Evolutionary conservation across 805 yeast genomes (phyloP).

Genomic region (Clavispora asparagi): DNA sequence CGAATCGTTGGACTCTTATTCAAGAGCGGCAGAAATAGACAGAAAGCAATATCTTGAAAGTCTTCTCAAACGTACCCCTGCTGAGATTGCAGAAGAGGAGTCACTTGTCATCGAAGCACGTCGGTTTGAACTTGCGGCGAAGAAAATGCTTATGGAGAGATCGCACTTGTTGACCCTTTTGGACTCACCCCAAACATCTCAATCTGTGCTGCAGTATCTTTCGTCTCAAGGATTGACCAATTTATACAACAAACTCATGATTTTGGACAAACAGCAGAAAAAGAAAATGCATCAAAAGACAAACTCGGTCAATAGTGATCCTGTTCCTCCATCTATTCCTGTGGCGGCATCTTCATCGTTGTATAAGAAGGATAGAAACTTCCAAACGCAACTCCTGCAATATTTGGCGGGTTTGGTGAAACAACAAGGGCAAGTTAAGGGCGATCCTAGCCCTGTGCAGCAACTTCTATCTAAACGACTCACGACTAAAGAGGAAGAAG

Average conservation of each 20-base stretch:
- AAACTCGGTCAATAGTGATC: conserved; percentile 25
- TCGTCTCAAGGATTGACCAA: conserved; percentile 88
- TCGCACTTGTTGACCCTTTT: conserved; percentile 69
- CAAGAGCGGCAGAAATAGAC: conserved; percentile 66
- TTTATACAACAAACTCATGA: conserved; percentile 72
- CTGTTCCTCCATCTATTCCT: conserved; percentile 55
- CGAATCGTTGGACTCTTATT: conserved; percentile 57
- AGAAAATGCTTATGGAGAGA: conserved; percentile 79
- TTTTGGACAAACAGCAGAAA: conserved; percentile 56
- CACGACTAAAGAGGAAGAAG: conserved; percentile 72
- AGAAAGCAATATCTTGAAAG: conserved; percentile 78
- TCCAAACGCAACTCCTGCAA: conserved; percentile 44
- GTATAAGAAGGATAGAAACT: conserved; percentile 33
- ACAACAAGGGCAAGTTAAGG: conserved; percentile 28
- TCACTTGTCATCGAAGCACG: conserved; percentile 89
- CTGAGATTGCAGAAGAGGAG: conserved; percentile 97
- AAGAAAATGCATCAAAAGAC: conserved; percentile 40
- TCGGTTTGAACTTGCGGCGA: conserved; percentile 86
- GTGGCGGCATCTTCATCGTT: conserved; percentile 49
- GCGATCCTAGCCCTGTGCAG: conserved; percentile 36
- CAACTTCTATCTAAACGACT: conserved; percentile 50
- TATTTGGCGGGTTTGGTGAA: conserved; percentile 33
- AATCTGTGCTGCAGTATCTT: conserved; percentile 67
- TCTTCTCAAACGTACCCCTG: conserved; percentile 78
- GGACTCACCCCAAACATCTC: conserved; percentile 81